phyloP scores from a whole-genome alignment of 192 early-diverging fungal species.

The Kickxella alabastrina region DNA sequence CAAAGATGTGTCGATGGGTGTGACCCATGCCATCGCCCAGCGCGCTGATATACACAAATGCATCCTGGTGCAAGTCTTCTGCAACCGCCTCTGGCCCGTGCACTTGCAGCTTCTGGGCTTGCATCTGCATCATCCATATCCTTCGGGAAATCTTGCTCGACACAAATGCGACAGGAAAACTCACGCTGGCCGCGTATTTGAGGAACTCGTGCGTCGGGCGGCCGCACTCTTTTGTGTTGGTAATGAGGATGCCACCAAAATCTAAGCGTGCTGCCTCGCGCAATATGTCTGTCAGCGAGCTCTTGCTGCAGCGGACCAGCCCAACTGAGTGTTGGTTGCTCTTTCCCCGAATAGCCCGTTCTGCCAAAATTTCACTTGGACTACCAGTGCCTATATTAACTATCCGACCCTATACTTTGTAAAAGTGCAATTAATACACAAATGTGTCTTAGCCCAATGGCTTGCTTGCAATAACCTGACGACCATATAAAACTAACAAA shows the following conservation, averaged over 20 bases:
- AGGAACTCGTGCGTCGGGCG: constrained; percentile 31
- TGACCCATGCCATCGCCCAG: constrained; percentile 2
- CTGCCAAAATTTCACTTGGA: neutral
- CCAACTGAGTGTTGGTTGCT: constrained; percentile 18
- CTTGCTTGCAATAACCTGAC: no score
- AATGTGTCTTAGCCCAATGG: no score
- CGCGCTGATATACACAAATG: constrained; percentile 36
- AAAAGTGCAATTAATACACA: no score
- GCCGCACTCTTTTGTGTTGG: constrained; percentile 42
- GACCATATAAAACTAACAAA: no score
- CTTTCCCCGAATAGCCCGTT: neutral
- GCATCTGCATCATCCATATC: constrained; percentile 25
- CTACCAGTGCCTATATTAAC: constrained; percentile 24
- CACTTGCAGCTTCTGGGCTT: neutral
- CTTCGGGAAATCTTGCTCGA: constrained; percentile 18
- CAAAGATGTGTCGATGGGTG: constrained; percentile 4
- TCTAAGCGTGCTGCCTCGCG: constrained; percentile 22
- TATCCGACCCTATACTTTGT: constrained; percentile 29
- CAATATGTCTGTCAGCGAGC: constrained; percentile 28
- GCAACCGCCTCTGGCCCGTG: constrained; percentile 1
- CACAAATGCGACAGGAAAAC: constrained; percentile 39
- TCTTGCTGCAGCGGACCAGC: constrained; percentile 36
- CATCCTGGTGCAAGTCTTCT: neutral
- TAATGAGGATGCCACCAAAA: constrained; percentile 27
- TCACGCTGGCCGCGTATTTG: constrained; percentile 20